phyloP scores from a whole-genome alignment of 2,329 filamentous ascomycete genomes.

The Fusarium aywerte region DNA sequence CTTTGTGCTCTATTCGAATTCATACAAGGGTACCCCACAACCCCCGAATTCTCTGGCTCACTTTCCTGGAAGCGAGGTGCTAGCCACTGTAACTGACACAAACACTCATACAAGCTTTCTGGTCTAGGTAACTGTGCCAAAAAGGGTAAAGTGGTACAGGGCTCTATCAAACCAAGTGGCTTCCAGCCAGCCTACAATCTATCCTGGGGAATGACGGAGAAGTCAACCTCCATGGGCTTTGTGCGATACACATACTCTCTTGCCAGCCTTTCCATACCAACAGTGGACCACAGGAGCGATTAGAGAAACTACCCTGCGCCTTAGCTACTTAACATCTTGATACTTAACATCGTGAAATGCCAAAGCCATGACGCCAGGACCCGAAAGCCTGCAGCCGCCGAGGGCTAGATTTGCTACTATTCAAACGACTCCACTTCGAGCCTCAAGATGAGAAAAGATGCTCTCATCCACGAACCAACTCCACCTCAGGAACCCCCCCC shows the following conservation, averaged over 20 bases:
- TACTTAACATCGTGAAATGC: constrained; percentile 6
- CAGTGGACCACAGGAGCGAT: not conserved
- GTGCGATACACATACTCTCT: constrained; percentile 19
- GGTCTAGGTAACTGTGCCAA: constrained; percentile 30
- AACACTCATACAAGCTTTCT: constrained; percentile 25
- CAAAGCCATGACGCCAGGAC: constrained; percentile 17
- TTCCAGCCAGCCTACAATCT: constrained; percentile 13
- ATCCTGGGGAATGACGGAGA: constrained; percentile 29
- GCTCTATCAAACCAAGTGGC: not conserved
- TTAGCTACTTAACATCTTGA: constrained; percentile 1
- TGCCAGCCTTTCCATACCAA: constrained; percentile 9
- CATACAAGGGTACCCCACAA: constrained; percentile 1
- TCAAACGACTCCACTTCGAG: constrained; percentile 19
- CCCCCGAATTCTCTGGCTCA: constrained; percentile 12
- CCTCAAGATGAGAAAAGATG: constrained; percentile 13
- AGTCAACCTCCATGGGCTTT: constrained; percentile 19
- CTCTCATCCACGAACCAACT: constrained; percentile 10
- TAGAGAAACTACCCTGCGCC: not conserved
- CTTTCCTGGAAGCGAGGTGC: constrained; percentile 1
- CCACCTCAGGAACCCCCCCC: constrained; percentile 11
- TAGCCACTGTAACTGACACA: constrained; percentile 7
- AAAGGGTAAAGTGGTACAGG: constrained; percentile 28
- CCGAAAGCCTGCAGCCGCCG: constrained; percentile 12
- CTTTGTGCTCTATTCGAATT: not conserved
- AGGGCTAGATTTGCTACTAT: not conserved